Evolutionary conservation across 257 asterid genomes (phyloP).

Genomic region (Sherardia arvensis): DNA sequence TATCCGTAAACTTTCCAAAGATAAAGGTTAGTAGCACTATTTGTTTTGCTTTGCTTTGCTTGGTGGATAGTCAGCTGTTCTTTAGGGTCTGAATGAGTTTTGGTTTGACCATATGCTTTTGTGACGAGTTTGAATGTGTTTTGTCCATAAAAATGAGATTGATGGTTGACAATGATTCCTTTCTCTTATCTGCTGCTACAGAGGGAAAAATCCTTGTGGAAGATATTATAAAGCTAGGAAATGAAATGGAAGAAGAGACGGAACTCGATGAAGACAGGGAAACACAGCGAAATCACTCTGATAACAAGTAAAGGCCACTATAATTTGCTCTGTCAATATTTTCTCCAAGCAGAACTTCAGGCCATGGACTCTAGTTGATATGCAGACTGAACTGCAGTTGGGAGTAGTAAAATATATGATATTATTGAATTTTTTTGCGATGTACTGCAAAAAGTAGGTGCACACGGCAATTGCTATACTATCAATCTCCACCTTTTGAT

Average conservation of each 20-base stretch:
- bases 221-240: conserved; percentile 71
- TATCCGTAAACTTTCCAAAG: conserved; percentile 74
- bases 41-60: conserved; percentile 12
- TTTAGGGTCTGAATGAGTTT: background rate
- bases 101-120: background rate
- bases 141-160: background rate
- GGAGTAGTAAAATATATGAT: background rate
- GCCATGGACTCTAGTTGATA: background rate
- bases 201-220: conserved; percentile 92
- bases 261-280: conserved; percentile 49
- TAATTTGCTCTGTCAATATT: background rate
- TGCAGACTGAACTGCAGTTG: background rate
- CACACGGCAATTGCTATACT: background rate
- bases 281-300: conserved; percentile 12
- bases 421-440: background rate
- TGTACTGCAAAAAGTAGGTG: background rate
- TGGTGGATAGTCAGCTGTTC: background rate
- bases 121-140: background rate
- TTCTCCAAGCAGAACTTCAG: background rate
- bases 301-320: background rate
- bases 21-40: conserved; percentile 51
- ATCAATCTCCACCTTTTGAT: background rate
- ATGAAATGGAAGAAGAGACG: conserved; percentile 50
- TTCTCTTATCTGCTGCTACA: conserved; percentile 23
- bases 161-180: background rate